Percentiles rank a stretch among this genome's conserved stretches.
These are phyloP conservation scores for Fusarium xyrophilum DNA, from an alignment of 2,329 filamentous ascomycete genomes.

Conservation along the genomic window DNA sequence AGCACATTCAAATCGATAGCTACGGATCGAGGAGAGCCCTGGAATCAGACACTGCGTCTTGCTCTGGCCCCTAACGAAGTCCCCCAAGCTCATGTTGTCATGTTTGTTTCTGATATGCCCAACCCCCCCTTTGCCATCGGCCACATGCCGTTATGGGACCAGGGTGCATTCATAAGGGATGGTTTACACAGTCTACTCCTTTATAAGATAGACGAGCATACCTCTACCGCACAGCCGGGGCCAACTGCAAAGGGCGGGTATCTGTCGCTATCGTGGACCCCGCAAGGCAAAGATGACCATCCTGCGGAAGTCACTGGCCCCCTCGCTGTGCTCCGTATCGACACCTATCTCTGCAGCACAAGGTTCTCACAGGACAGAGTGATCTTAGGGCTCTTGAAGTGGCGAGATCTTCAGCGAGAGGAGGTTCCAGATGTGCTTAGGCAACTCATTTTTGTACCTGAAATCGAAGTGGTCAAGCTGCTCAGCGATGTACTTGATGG, in stretches of 20 bases:
- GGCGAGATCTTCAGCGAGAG: constrained; percentile 77
- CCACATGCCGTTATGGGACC: constrained; percentile 93
- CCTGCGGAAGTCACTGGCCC: constrained; percentile 79
- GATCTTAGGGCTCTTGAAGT: constrained; percentile 82
- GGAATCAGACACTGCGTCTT: constrained; percentile 88
- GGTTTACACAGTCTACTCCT: constrained; percentile 81
- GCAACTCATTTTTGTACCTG: constrained; percentile 89
- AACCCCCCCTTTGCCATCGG: constrained; percentile 89
- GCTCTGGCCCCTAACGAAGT: constrained; percentile 82
- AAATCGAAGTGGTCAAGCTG: constrained; percentile 97
- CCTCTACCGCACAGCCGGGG: constrained; percentile 69
- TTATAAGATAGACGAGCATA: constrained; percentile 92
- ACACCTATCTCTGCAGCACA: constrained; percentile 93
- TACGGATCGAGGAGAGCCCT: constrained; percentile 77
- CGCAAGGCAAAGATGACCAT: constrained; percentile 69
- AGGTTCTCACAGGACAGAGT: constrained; percentile 91
- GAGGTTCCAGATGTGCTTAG: constrained; percentile 78
- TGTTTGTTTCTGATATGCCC: constrained; percentile 87
- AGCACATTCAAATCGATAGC: constrained; percentile 91
- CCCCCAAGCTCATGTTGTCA: constrained; percentile 80
- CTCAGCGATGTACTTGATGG: constrained; percentile 88
- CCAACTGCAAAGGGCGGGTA: constrained; percentile 82
- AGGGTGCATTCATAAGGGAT: constrained; percentile 87
- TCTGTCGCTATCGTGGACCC: constrained; percentile 80
- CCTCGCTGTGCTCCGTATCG: constrained; percentile 77